These are phyloP conservation scores for Lactuca saligna DNA, from an alignment of 129 eudicot genomes.

Conservation along the genomic window DNA sequence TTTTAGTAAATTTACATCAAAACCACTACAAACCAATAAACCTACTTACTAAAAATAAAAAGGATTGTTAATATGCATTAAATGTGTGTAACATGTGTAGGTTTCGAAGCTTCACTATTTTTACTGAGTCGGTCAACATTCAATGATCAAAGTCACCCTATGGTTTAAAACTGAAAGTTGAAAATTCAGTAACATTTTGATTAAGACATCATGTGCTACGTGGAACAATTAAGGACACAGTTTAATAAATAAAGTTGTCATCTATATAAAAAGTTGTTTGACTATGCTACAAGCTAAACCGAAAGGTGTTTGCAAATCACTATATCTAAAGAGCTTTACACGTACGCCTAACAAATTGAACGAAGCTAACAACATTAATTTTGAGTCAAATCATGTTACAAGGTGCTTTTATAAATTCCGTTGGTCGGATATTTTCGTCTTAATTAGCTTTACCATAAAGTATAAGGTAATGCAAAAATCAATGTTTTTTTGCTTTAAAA, in stretches of 20 bases:
- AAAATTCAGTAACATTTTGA: neutral
- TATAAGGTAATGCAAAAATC: neutral
- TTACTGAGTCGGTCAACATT: neutral
- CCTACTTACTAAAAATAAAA: too few species aligned
- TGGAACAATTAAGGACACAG: conserved; percentile 1
- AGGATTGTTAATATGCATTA: too few species aligned
- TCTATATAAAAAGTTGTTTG: neutral
- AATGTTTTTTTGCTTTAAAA: conserved; percentile 6
- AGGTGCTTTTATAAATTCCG: conserved; percentile 13
- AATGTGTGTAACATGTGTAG: too few species aligned
- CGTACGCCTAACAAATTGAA: conserved; percentile 6
- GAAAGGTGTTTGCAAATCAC: neutral
- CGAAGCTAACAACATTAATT: neutral
- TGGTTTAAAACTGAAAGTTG: neutral
- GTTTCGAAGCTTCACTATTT: too few species aligned
- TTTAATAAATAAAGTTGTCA: conserved; percentile 12
- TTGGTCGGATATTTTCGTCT: conserved; percentile 28
- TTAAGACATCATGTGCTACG: conserved; percentile 3
- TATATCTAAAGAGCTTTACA: conserved; percentile 4
- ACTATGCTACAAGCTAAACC: neutral
- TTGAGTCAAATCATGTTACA: neutral
- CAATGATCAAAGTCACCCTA: neutral
- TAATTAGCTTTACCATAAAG: conserved; percentile 4
- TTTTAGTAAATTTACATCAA: neutral
- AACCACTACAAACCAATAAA: neutral